These are phyloP conservation scores for Conidiobolus coronatus DNA, from an alignment of 371 early-diverging fungal genomes.

Conservation along the genomic window DNA sequence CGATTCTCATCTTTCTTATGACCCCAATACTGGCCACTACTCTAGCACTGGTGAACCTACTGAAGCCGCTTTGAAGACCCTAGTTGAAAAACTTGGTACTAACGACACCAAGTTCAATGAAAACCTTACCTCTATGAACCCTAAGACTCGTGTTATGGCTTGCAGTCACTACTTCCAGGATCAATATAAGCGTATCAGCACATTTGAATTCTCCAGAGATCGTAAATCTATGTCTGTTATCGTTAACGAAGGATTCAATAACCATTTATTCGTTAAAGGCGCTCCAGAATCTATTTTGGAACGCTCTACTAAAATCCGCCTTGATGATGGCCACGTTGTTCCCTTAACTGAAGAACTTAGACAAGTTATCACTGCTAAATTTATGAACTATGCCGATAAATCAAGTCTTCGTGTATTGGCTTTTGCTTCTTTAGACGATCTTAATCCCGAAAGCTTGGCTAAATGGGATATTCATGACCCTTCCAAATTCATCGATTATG, in stretches of 20 bases:
- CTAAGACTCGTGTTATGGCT: constrained; percentile 6
- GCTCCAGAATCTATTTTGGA: constrained; percentile 86
- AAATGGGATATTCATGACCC: constrained; percentile 34
- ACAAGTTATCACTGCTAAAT: constrained; percentile 30
- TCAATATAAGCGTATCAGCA: constrained; percentile 23
- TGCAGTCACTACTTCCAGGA: constrained; percentile 30
- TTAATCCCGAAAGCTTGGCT: constrained; percentile 13
- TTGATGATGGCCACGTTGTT: constrained; percentile 14
- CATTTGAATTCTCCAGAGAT: constrained; percentile 86
- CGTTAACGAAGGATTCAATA: constrained; percentile 15
- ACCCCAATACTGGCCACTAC: constrained; percentile 17
- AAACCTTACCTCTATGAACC: constrained; percentile 23
- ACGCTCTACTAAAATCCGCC: constrained; percentile 47
- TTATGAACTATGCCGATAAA: constrained; percentile 49
- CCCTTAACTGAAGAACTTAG: constrained; percentile 44
- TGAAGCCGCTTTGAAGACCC: constrained; percentile 85
- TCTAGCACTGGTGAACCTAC: constrained; percentile 88
- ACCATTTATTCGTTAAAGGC: constrained; percentile 59
- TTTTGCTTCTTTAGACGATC: constrained; percentile 58
- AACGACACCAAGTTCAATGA: constrained; percentile 39
- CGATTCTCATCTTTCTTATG: constrained; percentile 61
- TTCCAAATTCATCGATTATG: constrained; percentile 32
- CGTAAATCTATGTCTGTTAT: constrained; percentile 92
- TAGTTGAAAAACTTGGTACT: constrained; percentile 82
- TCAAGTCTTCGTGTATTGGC: constrained; percentile 71